Conservation (phyloP, 2,329 filamentous ascomycete species). For the Neonectria ditissima region DNA sequence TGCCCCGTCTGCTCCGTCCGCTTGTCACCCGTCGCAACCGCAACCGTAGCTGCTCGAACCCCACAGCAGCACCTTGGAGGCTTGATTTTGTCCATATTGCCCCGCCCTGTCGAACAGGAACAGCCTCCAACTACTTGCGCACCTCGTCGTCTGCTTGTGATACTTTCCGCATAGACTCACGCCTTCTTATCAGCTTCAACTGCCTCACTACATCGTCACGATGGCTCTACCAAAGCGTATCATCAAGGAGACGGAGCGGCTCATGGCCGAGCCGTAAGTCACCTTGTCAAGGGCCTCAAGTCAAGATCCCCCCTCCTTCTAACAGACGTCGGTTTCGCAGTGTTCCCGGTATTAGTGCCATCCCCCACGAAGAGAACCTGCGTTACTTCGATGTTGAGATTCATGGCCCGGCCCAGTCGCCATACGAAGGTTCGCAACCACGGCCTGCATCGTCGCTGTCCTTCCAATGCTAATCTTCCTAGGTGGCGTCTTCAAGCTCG, state of each 20-base stretch:
- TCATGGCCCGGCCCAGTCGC: conserved; percentile 89
- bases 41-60: background rate
- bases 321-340: conserved; percentile 59
- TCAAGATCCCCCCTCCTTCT: conserved; percentile 32
- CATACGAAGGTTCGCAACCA: conserved; percentile 82
- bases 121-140: conserved; percentile 9
- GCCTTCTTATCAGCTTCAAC: background rate
- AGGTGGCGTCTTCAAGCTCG: conserved; percentile 92
- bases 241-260: conserved; percentile 96
- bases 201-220: conserved; percentile 4
- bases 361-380: conserved; percentile 96
- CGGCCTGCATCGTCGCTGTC: background rate
- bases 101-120: conserved; percentile 14
- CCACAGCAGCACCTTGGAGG: conserved; percentile 11
- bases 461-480: conserved; percentile 23
- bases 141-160: background rate
- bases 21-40: background rate
- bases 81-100: conserved; percentile 14
- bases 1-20: background rate
- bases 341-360: conserved; percentile 94
- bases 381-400: conserved; percentile 99
- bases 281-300: conserved; percentile 23
- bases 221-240: conserved; percentile 95
- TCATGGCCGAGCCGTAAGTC: conserved; percentile 94
- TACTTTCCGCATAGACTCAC: background rate